These are phyloP conservation scores for Vavraia culicis DNA, from an alignment of 371 early-diverging fungal species.

Conservation along the genomic window DNA sequence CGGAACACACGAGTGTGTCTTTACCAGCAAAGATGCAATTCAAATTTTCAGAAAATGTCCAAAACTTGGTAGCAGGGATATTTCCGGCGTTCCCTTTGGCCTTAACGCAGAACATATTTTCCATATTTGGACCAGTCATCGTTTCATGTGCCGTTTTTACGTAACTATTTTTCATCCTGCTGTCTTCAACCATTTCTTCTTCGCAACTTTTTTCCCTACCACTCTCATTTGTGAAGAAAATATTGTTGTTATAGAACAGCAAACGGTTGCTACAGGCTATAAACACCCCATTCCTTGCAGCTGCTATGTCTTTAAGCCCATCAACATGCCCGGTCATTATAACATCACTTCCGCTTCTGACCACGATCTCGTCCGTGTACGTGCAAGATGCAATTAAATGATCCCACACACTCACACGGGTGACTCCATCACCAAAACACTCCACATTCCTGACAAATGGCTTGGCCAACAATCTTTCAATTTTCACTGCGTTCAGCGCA, in stretches of 20 bases:
- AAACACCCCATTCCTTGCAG: not conserved
- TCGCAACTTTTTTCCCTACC: not conserved
- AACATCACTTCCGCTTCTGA: constrained; percentile 13
- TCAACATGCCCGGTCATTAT: not conserved
- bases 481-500: constrained; percentile 75
- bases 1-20: constrained; percentile 11
- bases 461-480: constrained; percentile 85
- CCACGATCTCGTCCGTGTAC: constrained; percentile 9
- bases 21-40: constrained; percentile 20
- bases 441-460: constrained; percentile 70
- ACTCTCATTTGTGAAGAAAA: constrained; percentile 7
- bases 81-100: constrained; percentile 8
- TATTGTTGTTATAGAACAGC: constrained; percentile 1
- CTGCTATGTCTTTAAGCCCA: not conserved
- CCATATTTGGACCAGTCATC: too few relatives aligned
- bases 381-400: constrained; percentile 1
- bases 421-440: constrained; percentile 85
- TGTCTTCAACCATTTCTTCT: too few relatives aligned
- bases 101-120: too few relatives aligned
- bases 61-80: not conserved
- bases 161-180: not conserved
- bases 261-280: constrained; percentile 8
- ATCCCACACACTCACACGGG: constrained; percentile 47
- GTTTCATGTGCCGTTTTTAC: not conserved
- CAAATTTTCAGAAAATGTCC: constrained; percentile 17